Evolutionary conservation across 164 flowering plant species (phyloP), one percentile per base, ranked within the genome.

Genomic region (Akebia trifoliata): DNA sequence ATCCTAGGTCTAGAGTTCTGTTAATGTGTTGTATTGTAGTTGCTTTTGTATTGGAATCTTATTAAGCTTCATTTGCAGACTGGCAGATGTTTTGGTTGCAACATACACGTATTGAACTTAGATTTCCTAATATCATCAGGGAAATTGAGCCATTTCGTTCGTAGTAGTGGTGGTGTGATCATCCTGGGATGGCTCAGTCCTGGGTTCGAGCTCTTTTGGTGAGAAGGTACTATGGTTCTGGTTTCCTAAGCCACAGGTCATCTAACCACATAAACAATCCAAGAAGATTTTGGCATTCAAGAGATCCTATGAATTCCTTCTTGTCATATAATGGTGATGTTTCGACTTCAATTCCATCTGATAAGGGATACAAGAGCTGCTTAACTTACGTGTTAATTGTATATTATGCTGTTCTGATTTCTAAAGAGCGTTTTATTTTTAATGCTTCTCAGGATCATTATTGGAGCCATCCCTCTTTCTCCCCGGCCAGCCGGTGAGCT

Each of bases 111-210:
- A 2, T 17, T 15, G 11, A 30, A 15, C 7, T 31, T 31, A 17
- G 54, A 22, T 32, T 17, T 50, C 18, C 50, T 57, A 18, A 44
- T 57, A 40, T 55, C 34, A 12, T n/a, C 29, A 30, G 45, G 52
- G 14, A 32, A n/a, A 22, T 32, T 18, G 42, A 46, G 32, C 51
- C 50, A 31, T 35, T 45, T 29, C 38, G 31, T 12, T 52, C 18
- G 24, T 50, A 8, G 56, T 40, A 42, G 57, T 54, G 46, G 39
- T 14, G 11, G 31, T 30, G 15, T 18, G 8, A 22, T 37, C 14
- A 12, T 37, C 12, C 22, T 64, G 7, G 47, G 53, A 53, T 65
- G 69, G 48, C 37, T 15, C 51, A 17, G 20, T 57, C 58, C 12
- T 59, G 40, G 53, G 37, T 52, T 37, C 59, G 48, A 37, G 40